Conservation (phyloP, 2,329 filamentous ascomycete genomes). For the Hypoxylon sp. region DNA sequence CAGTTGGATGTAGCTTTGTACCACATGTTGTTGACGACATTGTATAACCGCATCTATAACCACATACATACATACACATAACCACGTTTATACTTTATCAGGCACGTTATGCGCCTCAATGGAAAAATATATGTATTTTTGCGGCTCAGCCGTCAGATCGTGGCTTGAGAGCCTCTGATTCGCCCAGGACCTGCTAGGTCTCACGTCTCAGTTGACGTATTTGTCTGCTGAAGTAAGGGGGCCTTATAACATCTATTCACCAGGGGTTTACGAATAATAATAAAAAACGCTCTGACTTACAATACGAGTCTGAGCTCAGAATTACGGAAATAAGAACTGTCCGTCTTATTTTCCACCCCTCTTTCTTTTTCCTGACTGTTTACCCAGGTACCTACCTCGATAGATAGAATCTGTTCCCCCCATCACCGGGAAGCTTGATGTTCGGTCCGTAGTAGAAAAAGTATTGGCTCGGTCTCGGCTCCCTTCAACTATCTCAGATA, state of each 20-base stretch:
- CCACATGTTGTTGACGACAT: not conserved
- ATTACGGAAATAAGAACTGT: slow-evolving; percentile 24
- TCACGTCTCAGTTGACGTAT: slow-evolving; percentile 28
- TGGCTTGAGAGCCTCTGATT: slow-evolving; percentile 36
- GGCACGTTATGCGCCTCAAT: slow-evolving; percentile 38
- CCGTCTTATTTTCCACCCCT: slow-evolving; percentile 8
- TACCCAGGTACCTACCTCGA: no score
- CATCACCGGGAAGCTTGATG: slow-evolving; percentile 11
- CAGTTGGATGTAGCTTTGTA: slow-evolving; percentile 1
- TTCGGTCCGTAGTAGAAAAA: slow-evolving; percentile 30
- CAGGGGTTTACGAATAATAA: slow-evolving; percentile 6
- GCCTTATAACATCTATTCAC: slow-evolving; percentile 12
- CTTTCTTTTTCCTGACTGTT: not conserved
- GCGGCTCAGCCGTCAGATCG: slow-evolving; percentile 34
- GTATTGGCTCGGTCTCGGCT: slow-evolving; percentile 14
- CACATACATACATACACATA: no score
- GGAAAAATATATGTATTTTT: slow-evolving; percentile 33
- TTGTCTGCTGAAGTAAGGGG: slow-evolving; percentile 23
- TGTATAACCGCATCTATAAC: not conserved
- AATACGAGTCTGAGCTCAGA: slow-evolving; percentile 6
- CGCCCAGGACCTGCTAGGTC: slow-evolving; percentile 21
- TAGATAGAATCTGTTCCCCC: no score
- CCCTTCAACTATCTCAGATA: not conserved
- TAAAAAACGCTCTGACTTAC: slow-evolving; percentile 5
- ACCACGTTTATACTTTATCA: slow-evolving; percentile 9